phyloP scores from a whole-genome alignment of 805 yeast genomes.

The Saturnispora zaruensis region DNA sequence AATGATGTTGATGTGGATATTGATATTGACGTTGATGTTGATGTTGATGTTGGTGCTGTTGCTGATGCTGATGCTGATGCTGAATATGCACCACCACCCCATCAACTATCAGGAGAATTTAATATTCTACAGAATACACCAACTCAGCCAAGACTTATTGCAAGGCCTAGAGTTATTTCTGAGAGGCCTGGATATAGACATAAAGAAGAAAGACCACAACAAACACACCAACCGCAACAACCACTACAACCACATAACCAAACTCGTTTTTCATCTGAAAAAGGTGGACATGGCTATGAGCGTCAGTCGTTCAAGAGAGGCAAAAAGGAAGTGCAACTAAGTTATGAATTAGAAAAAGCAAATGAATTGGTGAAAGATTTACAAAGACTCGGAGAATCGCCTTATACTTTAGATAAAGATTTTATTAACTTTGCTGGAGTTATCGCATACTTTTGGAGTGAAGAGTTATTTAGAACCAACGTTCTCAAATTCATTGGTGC shows the following conservation, averaged over 20 bases:
- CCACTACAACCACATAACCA: neutral
- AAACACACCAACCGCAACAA: too few species aligned
- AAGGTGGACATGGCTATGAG: neutral
- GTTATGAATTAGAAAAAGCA: conserved; percentile 29
- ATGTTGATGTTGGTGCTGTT: neutral
- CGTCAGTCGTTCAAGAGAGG: conserved; percentile 7
- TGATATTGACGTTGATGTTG: neutral
- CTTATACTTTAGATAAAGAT: conserved; percentile 32
- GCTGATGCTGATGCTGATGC: neutral
- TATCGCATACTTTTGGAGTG: conserved; percentile 45
- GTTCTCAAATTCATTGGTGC: conserved; percentile 59
- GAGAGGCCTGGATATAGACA: neutral
- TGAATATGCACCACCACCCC: conserved; percentile 6
- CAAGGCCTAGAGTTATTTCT: neutral
- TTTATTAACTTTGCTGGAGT: conserved; percentile 37
- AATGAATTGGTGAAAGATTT: conserved; percentile 40
- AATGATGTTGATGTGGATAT: neutral
- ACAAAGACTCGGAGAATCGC: conserved; percentile 44
- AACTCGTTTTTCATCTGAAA: neutral
- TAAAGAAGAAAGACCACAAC: neutral
- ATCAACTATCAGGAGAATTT: neutral
- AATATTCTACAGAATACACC: neutral
- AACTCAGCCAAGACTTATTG: neutral
- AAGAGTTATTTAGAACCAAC: conserved; percentile 49
- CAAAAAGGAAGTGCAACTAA: conserved; percentile 10